A percentile compares a stretch with the other conserved stretches of the same genome.
Conservation (phyloP, 176 grass and related monocot genomes). For the Oropetium thomaeum region DNA sequence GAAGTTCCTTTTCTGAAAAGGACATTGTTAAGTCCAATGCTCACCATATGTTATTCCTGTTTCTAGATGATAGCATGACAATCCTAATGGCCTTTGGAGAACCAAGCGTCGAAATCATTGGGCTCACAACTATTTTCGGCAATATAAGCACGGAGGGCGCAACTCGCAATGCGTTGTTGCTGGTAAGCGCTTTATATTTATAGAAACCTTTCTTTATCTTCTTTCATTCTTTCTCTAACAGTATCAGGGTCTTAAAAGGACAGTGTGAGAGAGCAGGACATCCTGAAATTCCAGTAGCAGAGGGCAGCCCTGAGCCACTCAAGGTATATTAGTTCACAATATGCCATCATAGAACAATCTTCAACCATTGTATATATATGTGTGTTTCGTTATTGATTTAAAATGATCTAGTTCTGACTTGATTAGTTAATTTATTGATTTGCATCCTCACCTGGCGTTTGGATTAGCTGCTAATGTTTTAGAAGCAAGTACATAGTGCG, state of each 20-base stretch:
- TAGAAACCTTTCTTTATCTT: background rate
- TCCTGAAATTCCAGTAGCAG: slow-evolving; percentile 80
- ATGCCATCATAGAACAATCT: background rate
- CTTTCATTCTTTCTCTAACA: slow-evolving; percentile 16
- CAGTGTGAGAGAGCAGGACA: slow-evolving; percentile 95
- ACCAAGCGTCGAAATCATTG: slow-evolving; percentile 66
- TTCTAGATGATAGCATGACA: slow-evolving; percentile 89
- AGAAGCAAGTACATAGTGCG: background rate
- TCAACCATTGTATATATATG: background rate
- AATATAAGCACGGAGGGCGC: slow-evolving; percentile 62
- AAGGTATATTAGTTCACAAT: slow-evolving; percentile 39
- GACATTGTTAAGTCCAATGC: background rate
- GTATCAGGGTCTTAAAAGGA: slow-evolving; percentile 32
- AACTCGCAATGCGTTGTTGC: slow-evolving; percentile 74
- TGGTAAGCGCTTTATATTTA: slow-evolving; percentile 45
- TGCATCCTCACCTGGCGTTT: background rate
- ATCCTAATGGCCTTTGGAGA: slow-evolving; percentile 86
- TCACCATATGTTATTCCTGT: slow-evolving; percentile 5
- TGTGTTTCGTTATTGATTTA: background rate
- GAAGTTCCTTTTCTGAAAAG: background rate
- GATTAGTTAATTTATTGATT: background rate
- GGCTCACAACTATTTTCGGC: slow-evolving; percentile 87
- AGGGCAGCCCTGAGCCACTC: slow-evolving; percentile 76
- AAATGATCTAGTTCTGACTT: slow-evolving; percentile 5
- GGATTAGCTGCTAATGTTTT: background rate